Evolutionary conservation across 768 basidiomycete genomes (phyloP), one percentile per base, ranked within the genome.

Genomic region (Termitomyces sp.): DNA sequence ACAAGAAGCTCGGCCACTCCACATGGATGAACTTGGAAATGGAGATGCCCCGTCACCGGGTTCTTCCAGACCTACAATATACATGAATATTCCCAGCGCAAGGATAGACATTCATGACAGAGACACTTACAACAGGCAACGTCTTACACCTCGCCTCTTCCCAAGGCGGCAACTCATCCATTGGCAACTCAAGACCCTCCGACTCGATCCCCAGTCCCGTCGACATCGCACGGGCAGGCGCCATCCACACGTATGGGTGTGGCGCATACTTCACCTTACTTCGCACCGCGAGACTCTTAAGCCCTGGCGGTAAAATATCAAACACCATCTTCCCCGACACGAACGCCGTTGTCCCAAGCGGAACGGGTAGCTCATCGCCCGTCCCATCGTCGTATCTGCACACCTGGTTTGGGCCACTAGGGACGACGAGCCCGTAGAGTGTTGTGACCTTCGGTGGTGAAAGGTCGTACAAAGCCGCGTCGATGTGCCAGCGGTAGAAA

Each of bases 401-500:
- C 3, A 75, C 76, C 77, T 96, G 92, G 20, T 60, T 66, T 12
- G 74, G 66, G 2, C 91, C 93, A 24, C 76, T 60, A 3, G 93
- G 94, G 0, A 95, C 87, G 3, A 65, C 76, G 61, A 95, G 78
- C 0, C 86, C 91, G 63, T 93, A 93, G 22, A 95, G 82, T 0
- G 92, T 91, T 5, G 94, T 95, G 42, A 91, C 93, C 62, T 81
- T 87, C 4, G 93, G 93, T 18, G 90, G 90, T 26, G 84, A 82
- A 13, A 88, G 77, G 55, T 87, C 84, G 68, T 90, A 91, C 37
- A 93, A 72, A 2, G 91, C 91, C 1, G 94, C 93, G 64, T 95
- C 93, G 71, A 95, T 94, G 70, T 95, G 91, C 92, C 93, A 94
- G 49, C 93, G 79, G 71, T 93, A 94, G 79, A 89, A 95, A 39